phyloP scores from a whole-genome alignment of 148 eudicot species.

The Bassia scoparia region DNA sequence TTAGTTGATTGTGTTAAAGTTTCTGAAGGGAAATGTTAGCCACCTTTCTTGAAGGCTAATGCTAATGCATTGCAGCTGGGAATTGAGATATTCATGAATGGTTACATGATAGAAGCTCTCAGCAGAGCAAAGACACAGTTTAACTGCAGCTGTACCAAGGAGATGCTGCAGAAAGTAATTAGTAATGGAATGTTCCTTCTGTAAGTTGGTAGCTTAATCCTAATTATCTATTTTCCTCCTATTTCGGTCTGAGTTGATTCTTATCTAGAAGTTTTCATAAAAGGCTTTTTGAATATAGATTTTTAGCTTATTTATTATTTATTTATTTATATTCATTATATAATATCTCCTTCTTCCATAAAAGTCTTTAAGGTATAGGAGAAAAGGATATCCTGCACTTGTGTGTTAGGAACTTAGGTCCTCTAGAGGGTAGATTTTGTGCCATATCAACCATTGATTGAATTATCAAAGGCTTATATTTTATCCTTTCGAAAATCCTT shows the following conservation, averaged over 20 bases:
- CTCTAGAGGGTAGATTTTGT: not conserved
- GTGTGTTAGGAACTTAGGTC: not conserved
- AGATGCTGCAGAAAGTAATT: conserved; percentile 4
- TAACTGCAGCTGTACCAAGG: not conserved
- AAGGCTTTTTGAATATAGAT: not conserved
- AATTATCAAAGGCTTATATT: no score
- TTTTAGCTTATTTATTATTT: no score
- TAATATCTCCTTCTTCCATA: not conserved
- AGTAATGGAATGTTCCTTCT: not conserved
- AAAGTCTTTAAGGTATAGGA: not conserved
- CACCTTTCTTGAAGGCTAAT: not conserved
- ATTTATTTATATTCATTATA: no score
- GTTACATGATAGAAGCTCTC: not conserved
- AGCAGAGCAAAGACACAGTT: conserved; percentile 2
- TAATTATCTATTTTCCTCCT: not conserved
- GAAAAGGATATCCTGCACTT: no score
- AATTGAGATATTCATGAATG: not conserved
- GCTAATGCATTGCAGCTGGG: not conserved
- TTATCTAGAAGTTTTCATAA: not conserved
- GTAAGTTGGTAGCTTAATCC: not conserved
- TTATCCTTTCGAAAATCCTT: no score
- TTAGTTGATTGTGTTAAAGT: not conserved
- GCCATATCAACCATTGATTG: no score
- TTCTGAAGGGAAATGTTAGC: not conserved
- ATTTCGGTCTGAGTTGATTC: not conserved